Evolutionary conservation across 495 filamentous ascomycete species (phyloP).

Genomic region (Podospora conica): DNA sequence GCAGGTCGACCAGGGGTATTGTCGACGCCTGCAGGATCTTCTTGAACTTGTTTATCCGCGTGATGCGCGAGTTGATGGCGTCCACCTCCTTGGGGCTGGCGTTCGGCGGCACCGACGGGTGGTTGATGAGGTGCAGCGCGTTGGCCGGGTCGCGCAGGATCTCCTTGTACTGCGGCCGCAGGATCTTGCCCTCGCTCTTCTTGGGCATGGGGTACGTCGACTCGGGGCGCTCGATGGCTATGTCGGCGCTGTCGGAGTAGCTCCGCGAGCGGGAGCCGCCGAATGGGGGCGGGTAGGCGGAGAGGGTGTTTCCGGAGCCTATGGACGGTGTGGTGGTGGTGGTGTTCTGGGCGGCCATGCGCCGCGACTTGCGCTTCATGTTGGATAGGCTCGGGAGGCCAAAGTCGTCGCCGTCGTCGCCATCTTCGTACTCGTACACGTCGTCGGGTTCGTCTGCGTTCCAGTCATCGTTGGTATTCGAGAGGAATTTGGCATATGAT

Average conservation of each 20-base stretch:
- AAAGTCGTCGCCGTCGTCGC: slow-evolving; percentile 91
- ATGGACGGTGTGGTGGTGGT: slow-evolving; percentile 6
- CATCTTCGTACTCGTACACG: slow-evolving; percentile 62
- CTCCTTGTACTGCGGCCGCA: slow-evolving; percentile 95
- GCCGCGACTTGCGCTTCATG: slow-evolving; percentile 66
- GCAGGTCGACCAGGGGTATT: slow-evolving; percentile 75
- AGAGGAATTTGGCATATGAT: slow-evolving; percentile 70
- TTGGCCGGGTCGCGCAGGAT: slow-evolving; percentile 93
- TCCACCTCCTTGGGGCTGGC: slow-evolving; percentile 81
- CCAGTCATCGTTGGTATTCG: slow-evolving; percentile 72
- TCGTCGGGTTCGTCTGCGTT: slow-evolving; percentile 60
- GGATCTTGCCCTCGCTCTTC: slow-evolving; percentile 85
- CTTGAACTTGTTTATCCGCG: slow-evolving; percentile 98
- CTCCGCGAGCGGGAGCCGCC: slow-evolving; percentile 30
- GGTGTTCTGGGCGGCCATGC: slow-evolving; percentile 40
- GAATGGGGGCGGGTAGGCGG: slow-evolving; percentile 15
- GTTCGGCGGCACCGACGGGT: slow-evolving; percentile 66
- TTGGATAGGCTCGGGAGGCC: slow-evolving; percentile 84
- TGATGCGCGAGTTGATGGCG: slow-evolving; percentile 77
- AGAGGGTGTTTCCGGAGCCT: slow-evolving; percentile 5
- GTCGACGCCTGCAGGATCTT: slow-evolving; percentile 84
- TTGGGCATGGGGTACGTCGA: slow-evolving; percentile 81
- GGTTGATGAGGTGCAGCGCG: slow-evolving; percentile 86
- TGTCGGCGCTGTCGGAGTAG: slow-evolving; percentile 76
- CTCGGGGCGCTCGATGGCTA: slow-evolving; percentile 83